A percentile compares a stretch with the other conserved stretches of the same genome.
phyloP scores from a whole-genome alignment of 2,329 filamentous ascomycete species.

The Lachnellula occidentalis region DNA sequence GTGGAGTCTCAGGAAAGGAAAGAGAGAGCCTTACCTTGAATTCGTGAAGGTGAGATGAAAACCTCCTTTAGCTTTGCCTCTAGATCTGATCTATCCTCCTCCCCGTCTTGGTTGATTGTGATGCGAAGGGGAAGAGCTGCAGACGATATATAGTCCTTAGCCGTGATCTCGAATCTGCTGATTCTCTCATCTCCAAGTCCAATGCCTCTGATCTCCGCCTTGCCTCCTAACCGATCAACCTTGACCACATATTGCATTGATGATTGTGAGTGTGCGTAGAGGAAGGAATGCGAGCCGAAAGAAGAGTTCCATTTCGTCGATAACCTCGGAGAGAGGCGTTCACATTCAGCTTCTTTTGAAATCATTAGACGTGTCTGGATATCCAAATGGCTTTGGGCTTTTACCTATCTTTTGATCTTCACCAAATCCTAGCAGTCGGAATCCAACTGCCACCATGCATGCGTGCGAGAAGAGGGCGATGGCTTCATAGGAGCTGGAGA shows the following conservation, averaged over 20 bases:
- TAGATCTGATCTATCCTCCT: constrained; percentile 49
- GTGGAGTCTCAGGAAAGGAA: neutral
- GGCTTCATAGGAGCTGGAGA: constrained; percentile 73
- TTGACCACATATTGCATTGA: constrained; percentile 80
- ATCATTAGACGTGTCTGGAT: constrained; percentile 11
- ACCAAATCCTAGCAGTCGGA: constrained; percentile 74
- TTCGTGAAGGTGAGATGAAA: constrained; percentile 68
- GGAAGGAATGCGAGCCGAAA: constrained; percentile 68
- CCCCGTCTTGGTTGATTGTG: constrained; percentile 39
- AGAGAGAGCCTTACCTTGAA: constrained; percentile 40
- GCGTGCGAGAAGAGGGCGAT: constrained; percentile 80
- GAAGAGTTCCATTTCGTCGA: constrained; percentile 76
- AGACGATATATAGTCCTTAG: constrained; percentile 68
- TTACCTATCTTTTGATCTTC: constrained; percentile 72
- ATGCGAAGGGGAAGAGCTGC: constrained; percentile 52
- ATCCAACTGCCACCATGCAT: constrained; percentile 73
- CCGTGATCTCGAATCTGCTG: constrained; percentile 66
- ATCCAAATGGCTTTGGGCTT: neutral
- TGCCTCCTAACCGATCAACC: constrained; percentile 73
- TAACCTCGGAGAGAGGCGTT: constrained; percentile 55
- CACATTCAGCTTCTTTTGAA: constrained; percentile 48
- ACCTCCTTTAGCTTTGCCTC: constrained; percentile 48
- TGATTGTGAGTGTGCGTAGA: constrained; percentile 81
- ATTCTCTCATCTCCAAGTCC: constrained; percentile 78
- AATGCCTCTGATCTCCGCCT: constrained; percentile 77